Evolutionary conservation across 805 yeast species (phyloP).

Genomic region (Ogataea methanolica): DNA sequence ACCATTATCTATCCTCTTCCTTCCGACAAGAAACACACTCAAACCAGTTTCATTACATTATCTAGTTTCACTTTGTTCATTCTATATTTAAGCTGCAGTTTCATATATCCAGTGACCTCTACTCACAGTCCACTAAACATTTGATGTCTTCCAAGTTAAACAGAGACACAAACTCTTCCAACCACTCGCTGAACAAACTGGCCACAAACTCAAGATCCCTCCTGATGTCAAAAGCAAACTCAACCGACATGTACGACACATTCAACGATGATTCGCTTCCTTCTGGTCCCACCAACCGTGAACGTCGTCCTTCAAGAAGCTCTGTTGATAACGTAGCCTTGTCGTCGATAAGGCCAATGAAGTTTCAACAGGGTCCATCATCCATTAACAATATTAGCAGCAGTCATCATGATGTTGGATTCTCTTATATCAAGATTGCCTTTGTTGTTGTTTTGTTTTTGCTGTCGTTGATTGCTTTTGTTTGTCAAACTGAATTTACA

Average conservation of each 20-base stretch:
- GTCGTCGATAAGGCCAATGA: background rate
- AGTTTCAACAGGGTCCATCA: background rate
- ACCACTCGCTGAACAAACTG: background rate
- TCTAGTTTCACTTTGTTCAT: too few species aligned
- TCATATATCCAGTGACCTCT: too few species aligned
- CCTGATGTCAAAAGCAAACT: background rate
- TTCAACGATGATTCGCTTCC: background rate
- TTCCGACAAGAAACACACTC: too few species aligned
- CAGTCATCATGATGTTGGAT: constrained; percentile 17
- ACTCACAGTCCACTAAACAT: too few species aligned
- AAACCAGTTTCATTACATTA: too few species aligned
- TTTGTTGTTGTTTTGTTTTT: constrained; percentile 44
- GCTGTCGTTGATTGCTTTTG: constrained; percentile 56
- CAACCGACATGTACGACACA: background rate
- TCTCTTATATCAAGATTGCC: constrained; percentile 33
- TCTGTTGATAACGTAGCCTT: too few species aligned
- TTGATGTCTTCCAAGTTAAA: too few species aligned
- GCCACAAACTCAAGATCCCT: background rate
- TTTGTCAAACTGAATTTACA: constrained; percentile 76
- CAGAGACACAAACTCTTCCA: background rate
- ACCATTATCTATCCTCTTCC: too few species aligned
- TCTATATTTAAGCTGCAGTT: too few species aligned
- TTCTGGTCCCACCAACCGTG: background rate
- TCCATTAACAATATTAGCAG: background rate
- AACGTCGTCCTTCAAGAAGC: background rate